These are phyloP conservation scores for Malassezia vespertilionis DNA, from an alignment of 1,284 basidiomycete species.

Conservation along the genomic window DNA sequence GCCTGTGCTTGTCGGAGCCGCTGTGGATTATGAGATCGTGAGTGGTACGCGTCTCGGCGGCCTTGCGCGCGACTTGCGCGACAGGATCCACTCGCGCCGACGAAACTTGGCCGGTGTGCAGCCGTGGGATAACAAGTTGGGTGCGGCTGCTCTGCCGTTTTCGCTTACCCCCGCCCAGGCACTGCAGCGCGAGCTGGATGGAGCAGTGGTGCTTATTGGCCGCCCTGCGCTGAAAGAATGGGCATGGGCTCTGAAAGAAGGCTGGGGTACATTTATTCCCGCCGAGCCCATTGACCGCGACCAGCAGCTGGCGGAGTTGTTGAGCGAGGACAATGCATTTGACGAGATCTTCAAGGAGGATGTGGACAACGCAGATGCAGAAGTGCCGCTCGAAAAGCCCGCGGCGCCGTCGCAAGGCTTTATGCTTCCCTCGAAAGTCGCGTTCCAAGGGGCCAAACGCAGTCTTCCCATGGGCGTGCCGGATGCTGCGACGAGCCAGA, in stretches of 20 bases:
- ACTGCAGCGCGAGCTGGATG: constrained; percentile 60
- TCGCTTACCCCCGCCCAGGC: constrained; percentile 55
- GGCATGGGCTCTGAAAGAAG: constrained; percentile 69
- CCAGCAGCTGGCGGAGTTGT: constrained; percentile 59
- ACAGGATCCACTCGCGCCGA: constrained; percentile 60
- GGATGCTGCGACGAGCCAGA: neutral
- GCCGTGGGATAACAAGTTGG: constrained; percentile 33
- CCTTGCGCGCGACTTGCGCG: constrained; percentile 63
- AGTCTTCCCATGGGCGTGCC: neutral
- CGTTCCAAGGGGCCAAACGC: constrained; percentile 5
- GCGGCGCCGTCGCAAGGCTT: constrained; percentile 19
- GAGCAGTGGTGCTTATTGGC: constrained; percentile 77
- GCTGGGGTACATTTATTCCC: constrained; percentile 57
- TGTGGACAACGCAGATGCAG: constrained; percentile 1
- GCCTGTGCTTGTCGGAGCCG: constrained; percentile 88
- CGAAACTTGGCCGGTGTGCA: constrained; percentile 47
- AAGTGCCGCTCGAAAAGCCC: constrained; percentile 22
- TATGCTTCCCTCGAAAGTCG: constrained; percentile 16
- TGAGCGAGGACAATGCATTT: constrained; percentile 66
- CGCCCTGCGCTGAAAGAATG: constrained; percentile 89
- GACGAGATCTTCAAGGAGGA: constrained; percentile 60
- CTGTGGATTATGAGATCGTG: constrained; percentile 77
- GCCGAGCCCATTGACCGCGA: constrained; percentile 57
- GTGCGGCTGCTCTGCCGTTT: constrained; percentile 54
- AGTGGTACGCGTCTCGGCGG: constrained; percentile 75